phyloP scores from a whole-genome alignment of 306 rosid species.

The Medicago ruthenica region DNA sequence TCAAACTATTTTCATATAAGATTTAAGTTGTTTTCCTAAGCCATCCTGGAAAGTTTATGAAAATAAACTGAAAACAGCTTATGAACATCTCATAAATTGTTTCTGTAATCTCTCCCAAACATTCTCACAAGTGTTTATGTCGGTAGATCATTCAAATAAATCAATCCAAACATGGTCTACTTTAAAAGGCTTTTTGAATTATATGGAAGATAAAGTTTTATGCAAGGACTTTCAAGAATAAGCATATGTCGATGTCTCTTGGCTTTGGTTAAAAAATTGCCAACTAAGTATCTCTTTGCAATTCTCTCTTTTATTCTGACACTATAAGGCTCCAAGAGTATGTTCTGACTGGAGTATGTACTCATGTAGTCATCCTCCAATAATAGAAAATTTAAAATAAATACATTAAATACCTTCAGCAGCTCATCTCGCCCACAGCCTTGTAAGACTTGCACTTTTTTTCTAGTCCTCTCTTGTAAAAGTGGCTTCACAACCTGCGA shows the following conservation, averaged over 20 bases:
- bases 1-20: too few relatives aligned
- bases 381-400: background rate
- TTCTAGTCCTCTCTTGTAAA: constrained; percentile 93
- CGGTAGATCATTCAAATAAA: too few relatives aligned
- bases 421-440: constrained; percentile 93
- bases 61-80: background rate
- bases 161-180: background rate
- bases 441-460: constrained; percentile 79
- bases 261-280: background rate
- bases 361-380: background rate
- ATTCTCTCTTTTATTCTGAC: background rate
- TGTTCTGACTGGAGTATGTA: too few relatives aligned
- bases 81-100: background rate
- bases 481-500: constrained; percentile 95
- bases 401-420: constrained; percentile 62
- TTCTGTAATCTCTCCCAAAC: too few relatives aligned
- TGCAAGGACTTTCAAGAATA: background rate
- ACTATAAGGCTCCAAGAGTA: background rate
- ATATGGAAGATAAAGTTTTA: too few relatives aligned
- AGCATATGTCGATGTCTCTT: background rate
- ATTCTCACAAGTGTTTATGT: too few relatives aligned
- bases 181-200: too few relatives aligned
- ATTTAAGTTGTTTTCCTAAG: background rate
- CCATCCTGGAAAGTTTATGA: background rate
- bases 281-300: background rate